phyloP scores from a whole-genome alignment of 2,329 filamentous ascomycete genomes.

The Ophiosphaerella herpotricha region DNA sequence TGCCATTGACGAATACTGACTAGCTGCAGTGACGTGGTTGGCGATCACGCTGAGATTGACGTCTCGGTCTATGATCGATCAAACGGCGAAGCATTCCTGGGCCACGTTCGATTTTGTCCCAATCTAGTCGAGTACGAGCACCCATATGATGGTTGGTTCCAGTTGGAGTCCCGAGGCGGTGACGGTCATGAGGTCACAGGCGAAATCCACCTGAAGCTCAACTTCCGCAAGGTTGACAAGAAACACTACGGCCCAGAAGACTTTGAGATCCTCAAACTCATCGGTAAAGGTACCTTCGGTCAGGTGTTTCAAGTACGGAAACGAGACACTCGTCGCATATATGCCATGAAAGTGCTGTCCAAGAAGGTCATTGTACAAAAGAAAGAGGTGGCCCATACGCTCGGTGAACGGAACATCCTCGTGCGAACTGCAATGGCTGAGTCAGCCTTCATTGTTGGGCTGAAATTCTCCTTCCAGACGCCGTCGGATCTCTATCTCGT shows the following conservation, averaged over 20 bases:
- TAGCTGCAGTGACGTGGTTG: constrained; percentile 79
- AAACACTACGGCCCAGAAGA: constrained; percentile 93
- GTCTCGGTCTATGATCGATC: constrained; percentile 91
- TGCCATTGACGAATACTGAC: constrained; percentile 21
- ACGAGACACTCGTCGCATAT: constrained; percentile 93
- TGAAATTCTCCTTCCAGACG: constrained; percentile 99
- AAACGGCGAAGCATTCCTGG: constrained; percentile 86
- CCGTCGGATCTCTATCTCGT: constrained; percentile 97
- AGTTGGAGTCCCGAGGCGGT: constrained; percentile 76
- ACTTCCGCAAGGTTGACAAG: constrained; percentile 81
- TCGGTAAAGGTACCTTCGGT: constrained; percentile 97
- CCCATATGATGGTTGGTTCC: constrained; percentile 82
- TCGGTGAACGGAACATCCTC: constrained; percentile 95
- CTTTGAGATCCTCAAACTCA: constrained; percentile 93
- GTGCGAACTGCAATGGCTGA: constrained; percentile 95
- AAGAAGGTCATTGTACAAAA: constrained; percentile 99
- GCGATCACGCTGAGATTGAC: constrained; percentile 86
- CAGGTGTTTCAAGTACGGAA: constrained; percentile 99
- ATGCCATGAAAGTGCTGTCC: constrained; percentile 98
- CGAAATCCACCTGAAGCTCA: constrained; percentile 85
- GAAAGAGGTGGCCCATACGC: constrained; percentile 97
- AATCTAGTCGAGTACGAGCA: constrained; percentile 69
- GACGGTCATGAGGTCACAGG: constrained; percentile 78
- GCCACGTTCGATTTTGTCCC: constrained; percentile 83
- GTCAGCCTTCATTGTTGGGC: constrained; percentile 94